Base-by-base conservation (phyloP, 495 filamentous ascomycete genomes). In the Penicillium chermesinum region DNA sequence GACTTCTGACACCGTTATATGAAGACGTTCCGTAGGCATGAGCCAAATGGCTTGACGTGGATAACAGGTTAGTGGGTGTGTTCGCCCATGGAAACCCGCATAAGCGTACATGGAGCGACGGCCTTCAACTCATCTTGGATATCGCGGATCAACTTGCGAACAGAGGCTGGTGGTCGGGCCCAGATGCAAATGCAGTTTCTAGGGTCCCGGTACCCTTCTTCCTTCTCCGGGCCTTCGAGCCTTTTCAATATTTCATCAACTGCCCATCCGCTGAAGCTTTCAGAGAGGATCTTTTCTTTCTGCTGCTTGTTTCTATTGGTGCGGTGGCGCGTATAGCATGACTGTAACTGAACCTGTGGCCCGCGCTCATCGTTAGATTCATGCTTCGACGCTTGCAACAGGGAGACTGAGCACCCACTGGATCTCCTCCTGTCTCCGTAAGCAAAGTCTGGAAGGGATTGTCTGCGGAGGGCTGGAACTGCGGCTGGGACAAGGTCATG, bases 101-200 rank as follows among this genome's bases (percentile, higher is more conserved):
- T 37, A 15, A 45, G 59, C 82, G 55, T 74, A 89, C 87, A 78
- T 41, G 86, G 86, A 2, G 79, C 80, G 41, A 78, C 66, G 5
- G 65, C 54, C 41, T 67, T 65, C 45, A 95, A 66, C 44, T 78
- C 74, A 25, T 69, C 53, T 62, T 95, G 89, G 18, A 94, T 57
- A 15, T 67, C 68, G 0, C 58, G 52, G 8, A 89, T 79, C 45
- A 96, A 61, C n/a, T 75, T 63, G 15, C 79, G 60, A 1, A 95
- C 69, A 34, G 79, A 71, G 32, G 75, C 57, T 7, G 89, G 81
- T 3, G 90, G 90, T 10, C 88, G 75, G 12, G 85, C 88, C 90
- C 90, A 96, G 58, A 95, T 85, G 1, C 86, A 84, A 20, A 95
- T 72, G 61, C 88, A 93, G 55, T 95, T 71, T 27, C 89, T 74